A percentile compares a stretch with the other conserved stretches of the same genome.
phyloP scores from a whole-genome alignment of 805 yeast species.

The Candida corydali region DNA sequence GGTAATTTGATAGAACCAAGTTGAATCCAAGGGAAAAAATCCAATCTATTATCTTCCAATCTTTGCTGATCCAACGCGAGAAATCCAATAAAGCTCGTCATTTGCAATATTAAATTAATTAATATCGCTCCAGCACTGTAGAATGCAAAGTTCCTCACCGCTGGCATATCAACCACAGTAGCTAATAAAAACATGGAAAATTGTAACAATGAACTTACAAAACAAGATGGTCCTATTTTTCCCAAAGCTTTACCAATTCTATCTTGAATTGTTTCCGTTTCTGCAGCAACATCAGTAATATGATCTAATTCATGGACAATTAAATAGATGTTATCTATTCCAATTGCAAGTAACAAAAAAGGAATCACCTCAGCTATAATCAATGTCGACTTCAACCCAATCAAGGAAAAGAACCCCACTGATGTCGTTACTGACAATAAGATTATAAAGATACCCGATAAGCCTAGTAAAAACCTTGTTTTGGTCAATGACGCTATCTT shows the following conservation, averaged over 20 bases:
- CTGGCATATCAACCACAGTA: constrained; percentile 86
- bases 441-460: constrained; percentile 81
- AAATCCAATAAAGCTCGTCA: constrained; percentile 76
- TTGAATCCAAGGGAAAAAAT: constrained; percentile 56
- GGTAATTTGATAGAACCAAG: constrained; percentile 13
- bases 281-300: constrained; percentile 44
- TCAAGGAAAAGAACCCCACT: constrained; percentile 70
- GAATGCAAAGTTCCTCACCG: constrained; percentile 87
- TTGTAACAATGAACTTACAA: constrained; percentile 74
- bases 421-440: constrained; percentile 76
- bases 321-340: constrained; percentile 91
- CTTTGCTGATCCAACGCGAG: constrained; percentile 64
- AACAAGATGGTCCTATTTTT: constrained; percentile 81
- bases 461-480: constrained; percentile 73
- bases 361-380: constrained; percentile 97
- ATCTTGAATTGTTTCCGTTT: constrained; percentile 42
- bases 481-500: constrained; percentile 28
- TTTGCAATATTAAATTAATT: constrained; percentile 70
- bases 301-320: constrained; percentile 73
- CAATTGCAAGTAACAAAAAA: constrained; percentile 85
- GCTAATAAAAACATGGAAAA: constrained; percentile 77
- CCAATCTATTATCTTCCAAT: constrained; percentile 54
- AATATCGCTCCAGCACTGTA: constrained; percentile 86
- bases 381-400: constrained; percentile 83
- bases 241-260: constrained; percentile 64